A percentile compares a stretch with the other conserved stretches of the same genome.
phyloP scores from a whole-genome alignment of 441 rosid species.

The Populus tomentosa region DNA sequence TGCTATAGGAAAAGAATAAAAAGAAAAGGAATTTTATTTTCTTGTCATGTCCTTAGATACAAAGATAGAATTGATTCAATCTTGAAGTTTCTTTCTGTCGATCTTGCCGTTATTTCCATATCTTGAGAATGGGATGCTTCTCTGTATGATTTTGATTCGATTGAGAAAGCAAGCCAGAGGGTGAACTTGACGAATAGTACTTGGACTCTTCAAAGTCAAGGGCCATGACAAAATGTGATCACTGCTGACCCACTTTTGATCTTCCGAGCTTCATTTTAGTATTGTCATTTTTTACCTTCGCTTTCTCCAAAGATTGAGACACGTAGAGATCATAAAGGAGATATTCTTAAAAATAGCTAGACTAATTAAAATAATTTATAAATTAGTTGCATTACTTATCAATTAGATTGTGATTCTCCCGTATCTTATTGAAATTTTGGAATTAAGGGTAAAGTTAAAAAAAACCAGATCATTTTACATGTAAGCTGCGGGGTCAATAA shows the following conservation, averaged over 20 bases:
- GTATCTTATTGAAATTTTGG: too few relatives aligned
- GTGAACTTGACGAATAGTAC: background rate
- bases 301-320: background rate
- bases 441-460: too few relatives aligned
- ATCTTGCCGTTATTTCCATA: background rate
- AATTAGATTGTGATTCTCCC: too few relatives aligned
- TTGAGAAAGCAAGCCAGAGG: background rate
- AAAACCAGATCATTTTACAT: too few relatives aligned
- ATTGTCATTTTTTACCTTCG: background rate
- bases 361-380: too few relatives aligned
- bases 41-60: background rate
- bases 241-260: background rate
- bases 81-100: background rate
- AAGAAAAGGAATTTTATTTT: background rate
- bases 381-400: background rate
- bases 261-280: background rate
- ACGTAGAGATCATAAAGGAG: background rate
- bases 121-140: background rate
- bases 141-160: background rate
- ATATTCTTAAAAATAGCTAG: background rate
- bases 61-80: background rate
- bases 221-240: background rate
- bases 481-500: too few relatives aligned
- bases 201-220: background rate
- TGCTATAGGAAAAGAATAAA: background rate